Base-by-base conservation (phyloP, 345 rosid species). In the Luvunga scandens region DNA sequence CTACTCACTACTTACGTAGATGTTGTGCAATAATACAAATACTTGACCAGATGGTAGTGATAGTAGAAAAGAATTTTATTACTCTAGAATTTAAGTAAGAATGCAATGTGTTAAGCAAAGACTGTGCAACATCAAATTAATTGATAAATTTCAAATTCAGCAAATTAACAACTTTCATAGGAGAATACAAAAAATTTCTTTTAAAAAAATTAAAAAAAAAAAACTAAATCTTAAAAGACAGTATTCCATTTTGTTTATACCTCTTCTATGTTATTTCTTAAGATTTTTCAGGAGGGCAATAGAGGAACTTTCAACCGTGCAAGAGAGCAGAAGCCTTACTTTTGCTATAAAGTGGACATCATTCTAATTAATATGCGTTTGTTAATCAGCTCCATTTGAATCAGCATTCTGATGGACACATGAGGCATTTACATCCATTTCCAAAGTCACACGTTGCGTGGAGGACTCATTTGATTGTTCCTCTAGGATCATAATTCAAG, bases 271-370 rank as follows among this genome's bases (percentile, higher is more conserved):
- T 72, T 71, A 33, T 42, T 42, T 42, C 38, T 67, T 63, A 65
- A 56, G 66, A 27, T 42, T 25, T 42, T 55, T 5, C 9, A 10
- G 39, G 5, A 10, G 19, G n/a, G 19, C 9, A 67, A 10, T 42
- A 42, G 14, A 10, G 69, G 64, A 34, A 14, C 4, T 5, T 16
- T 39, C 24, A 66, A 21, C 68, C 8, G 9, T n/a, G 7, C 53
- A 84, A 75, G 70, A 78, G 77, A 61, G 8, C 19, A 25, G 39
- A 77, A 22, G 78, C 68, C 86, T 81, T 81, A 91, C 95, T 78
- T 84, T 89, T 69, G 86, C 95, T 14, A 88, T 81, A 75, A 86
- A 89, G 82, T 81, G 61, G 14, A 75, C 63, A 14, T 83, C 78
- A 57, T 77, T 71, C 59, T 76, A 86, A 56, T 83, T 81, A 21